Evolutionary conservation across 2,329 filamentous ascomycete genomes (phyloP).

Genomic region (Trichoderma guizhouense): DNA sequence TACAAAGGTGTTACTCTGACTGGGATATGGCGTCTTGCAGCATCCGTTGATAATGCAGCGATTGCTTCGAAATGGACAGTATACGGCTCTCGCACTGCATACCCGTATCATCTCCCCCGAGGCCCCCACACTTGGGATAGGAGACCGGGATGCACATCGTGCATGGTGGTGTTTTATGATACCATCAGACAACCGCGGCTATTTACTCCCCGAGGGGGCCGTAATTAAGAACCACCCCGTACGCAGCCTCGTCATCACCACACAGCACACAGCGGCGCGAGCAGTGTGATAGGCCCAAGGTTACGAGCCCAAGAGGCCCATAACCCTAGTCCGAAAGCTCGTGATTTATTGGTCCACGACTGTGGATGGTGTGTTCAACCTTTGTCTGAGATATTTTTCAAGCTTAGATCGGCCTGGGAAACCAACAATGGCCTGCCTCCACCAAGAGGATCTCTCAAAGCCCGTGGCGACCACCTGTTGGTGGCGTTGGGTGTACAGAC

Average conservation of each 20-base stretch:
- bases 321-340: neutral
- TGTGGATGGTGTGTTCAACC: neutral
- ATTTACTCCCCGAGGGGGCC: constrained; percentile 1
- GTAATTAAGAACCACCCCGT: neutral
- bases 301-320: constrained; percentile 1
- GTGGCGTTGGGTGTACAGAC: neutral
- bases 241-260: neutral
- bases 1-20: neutral
- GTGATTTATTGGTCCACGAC: constrained; percentile 6
- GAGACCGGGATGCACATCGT: constrained; percentile 3
- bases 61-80: neutral
- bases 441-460: neutral
- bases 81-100: neutral
- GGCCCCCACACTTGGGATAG: neutral
- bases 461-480: neutral
- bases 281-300: constrained; percentile 6
- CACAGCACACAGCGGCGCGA: neutral
- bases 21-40: neutral
- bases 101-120: neutral
- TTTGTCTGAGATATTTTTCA: neutral
- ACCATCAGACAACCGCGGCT: neutral
- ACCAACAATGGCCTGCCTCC: neutral
- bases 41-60: neutral
- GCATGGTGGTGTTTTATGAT: neutral
- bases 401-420: neutral